Conservation (phyloP, 805 yeast species). For the Diddensiella transvaalensis region DNA sequence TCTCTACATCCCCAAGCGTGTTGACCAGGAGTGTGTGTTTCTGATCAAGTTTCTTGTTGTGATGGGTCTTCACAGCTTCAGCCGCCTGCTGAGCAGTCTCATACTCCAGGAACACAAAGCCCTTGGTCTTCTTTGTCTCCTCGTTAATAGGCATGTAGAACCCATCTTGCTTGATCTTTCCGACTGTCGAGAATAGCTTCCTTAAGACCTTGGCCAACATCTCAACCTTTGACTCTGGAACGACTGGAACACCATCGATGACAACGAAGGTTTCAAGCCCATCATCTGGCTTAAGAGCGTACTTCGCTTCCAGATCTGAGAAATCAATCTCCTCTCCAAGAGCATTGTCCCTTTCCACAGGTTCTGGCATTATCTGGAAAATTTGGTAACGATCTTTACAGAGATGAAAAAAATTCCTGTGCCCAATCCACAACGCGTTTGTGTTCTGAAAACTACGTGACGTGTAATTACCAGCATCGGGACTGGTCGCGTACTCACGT, state of each 20-base stretch:
- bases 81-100: slow-evolving; percentile 63
- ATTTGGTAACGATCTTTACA: too few species aligned
- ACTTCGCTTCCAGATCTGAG: slow-evolving; percentile 79
- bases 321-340: slow-evolving; percentile 56
- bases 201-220: slow-evolving; percentile 79
- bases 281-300: slow-evolving; percentile 54
- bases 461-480: too few species aligned
- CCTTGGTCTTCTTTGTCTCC: slow-evolving; percentile 63
- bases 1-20: slow-evolving; percentile 77
- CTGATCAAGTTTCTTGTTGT: slow-evolving; percentile 88
- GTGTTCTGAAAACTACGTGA: too few species aligned
- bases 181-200: slow-evolving; percentile 74
- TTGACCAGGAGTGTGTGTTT: slow-evolving; percentile 87
- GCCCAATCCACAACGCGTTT: too few species aligned
- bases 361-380: slow-evolving; percentile 21
- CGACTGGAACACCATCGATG: slow-evolving; percentile 93
- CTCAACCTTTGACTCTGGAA: slow-evolving; percentile 84
- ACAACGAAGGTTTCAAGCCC: slow-evolving; percentile 75
- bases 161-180: slow-evolving; percentile 62
- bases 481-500: too few species aligned
- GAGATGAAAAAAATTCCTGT: too few species aligned
- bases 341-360: slow-evolving; percentile 8
- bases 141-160: slow-evolving; percentile 74
- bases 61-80: slow-evolving; percentile 72
- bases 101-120: slow-evolving; percentile 77